phyloP scores from a whole-genome alignment of 2,329 filamentous ascomycete species.

The Cladosporium halotolerans region DNA sequence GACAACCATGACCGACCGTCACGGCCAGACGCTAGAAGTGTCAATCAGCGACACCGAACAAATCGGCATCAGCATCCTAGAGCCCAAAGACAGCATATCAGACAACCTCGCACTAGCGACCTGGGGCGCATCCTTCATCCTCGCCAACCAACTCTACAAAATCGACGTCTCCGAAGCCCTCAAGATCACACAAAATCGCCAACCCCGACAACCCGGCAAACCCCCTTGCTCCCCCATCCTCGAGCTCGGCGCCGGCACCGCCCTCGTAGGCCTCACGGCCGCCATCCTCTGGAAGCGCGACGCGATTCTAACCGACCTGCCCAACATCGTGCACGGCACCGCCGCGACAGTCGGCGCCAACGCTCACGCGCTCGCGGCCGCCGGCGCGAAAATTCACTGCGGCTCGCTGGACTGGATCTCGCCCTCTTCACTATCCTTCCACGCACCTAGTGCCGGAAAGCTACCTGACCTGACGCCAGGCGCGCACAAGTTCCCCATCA shows the following conservation, averaged over 20 bases:
- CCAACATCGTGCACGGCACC: conserved; percentile 29
- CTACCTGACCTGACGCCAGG: not conserved
- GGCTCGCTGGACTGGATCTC: conserved; percentile 36
- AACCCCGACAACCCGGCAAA: not conserved
- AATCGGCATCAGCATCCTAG: conserved; percentile 11
- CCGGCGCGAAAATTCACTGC: conserved; percentile 15
- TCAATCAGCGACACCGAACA: not conserved
- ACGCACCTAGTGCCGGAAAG: not conserved
- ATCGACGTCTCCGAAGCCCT: conserved; percentile 20
- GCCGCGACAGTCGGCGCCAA: conserved; percentile 32
- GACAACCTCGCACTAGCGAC: conserved; percentile 34
- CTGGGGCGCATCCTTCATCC: conserved; percentile 34
- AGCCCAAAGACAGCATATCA: conserved; percentile 8
- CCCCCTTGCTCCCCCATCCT: conserved; percentile 22
- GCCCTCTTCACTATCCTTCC: conserved; percentile 18
- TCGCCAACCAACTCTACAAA: conserved; percentile 31
- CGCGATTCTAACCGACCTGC: conserved; percentile 32
- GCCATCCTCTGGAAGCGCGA: conserved; percentile 26
- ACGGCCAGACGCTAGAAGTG: conserved; percentile 8
- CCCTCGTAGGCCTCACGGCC: conserved; percentile 33
- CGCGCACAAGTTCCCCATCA: conserved; percentile 28
- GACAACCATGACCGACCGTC: conserved; percentile 6
- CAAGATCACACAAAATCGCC: not conserved
- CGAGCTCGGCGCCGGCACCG: conserved; percentile 36
- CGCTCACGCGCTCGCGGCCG: conserved; percentile 9